Base-by-base conservation (phyloP, 345 rosid species). In the Syzygium jambos region DNA sequence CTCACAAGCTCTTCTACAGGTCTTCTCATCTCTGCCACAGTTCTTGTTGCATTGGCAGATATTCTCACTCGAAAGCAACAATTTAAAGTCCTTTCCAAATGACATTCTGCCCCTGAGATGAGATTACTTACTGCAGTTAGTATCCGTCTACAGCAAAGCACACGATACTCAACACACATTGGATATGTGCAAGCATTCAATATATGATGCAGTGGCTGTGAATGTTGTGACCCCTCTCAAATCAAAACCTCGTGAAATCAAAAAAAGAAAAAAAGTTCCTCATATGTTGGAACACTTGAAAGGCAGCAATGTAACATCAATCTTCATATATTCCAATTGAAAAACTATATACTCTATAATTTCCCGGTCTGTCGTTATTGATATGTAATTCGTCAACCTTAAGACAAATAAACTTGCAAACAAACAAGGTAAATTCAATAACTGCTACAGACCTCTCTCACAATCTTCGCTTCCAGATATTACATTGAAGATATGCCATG, bases 1-100 rank as follows among this genome's bases (percentile, higher is more conserved):
- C 90, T 93, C 92, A 93, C 91, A 83, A 97, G 94, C 91, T 93
- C 95, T 91, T 97, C 99, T 49, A 97, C 93, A 5, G 93, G 95
- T 88, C 92, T 91, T 87, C 98, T 93, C 92, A 95, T 89, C 90
- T 94, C 98, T n/a, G 98, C 97, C 41, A 94, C 94, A 34, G 89
- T 93, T 92, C 90, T 94, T 85, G 96, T 97, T 59, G 97, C 98
- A 91, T 92, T 92, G 87, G 98, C 94, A 86, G 92, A 92, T 78
- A 97, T 93, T 89, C 85, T 93, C 87, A 95, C 95, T 43, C 96
- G 94, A 88, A 90, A 92, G 56, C 96, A 93, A 86, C 98, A 97
- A 85, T 87, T 92, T 22, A 85, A 86, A 87, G 91, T 92, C 89
- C 85, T 89, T 34, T 93, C 95, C 49, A 87, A 43, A 87, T 27